phyloP scores from a whole-genome alignment of 352 stramenopile species.

The Phytophthora melonis region DNA sequence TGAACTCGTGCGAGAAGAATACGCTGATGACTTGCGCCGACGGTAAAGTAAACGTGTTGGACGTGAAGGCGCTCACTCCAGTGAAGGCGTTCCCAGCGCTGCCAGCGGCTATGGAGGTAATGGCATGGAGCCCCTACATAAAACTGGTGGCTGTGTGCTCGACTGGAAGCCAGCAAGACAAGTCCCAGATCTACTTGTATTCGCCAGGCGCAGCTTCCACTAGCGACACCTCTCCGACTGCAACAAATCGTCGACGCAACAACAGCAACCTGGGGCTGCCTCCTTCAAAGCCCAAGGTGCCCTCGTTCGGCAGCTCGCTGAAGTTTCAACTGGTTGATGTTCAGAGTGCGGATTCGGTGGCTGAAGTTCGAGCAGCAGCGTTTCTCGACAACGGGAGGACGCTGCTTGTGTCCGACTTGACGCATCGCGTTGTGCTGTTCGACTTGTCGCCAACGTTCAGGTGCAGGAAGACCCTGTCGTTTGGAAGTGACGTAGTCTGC shows the following conservation, averaged over 20 bases:
- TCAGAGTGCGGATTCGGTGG: slow-evolving; percentile 19
- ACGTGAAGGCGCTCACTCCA: slow-evolving; percentile 31
- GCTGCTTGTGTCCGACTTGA: slow-evolving; percentile 47
- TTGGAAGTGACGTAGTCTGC: slow-evolving; percentile 33
- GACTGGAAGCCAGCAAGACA: background rate
- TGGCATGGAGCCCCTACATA: slow-evolving; percentile 21
- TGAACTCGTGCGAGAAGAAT: slow-evolving; percentile 28
- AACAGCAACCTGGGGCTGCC: slow-evolving; percentile 18
- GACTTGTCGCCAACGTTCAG: slow-evolving; percentile 22
- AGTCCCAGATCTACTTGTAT: slow-evolving; percentile 40
- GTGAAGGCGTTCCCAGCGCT: slow-evolving; percentile 31
- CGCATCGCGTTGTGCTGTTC: slow-evolving; percentile 32
- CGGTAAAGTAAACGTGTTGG: slow-evolving; percentile 28
- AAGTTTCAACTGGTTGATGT: slow-evolving; percentile 41
- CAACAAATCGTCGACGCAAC: slow-evolving; percentile 21
- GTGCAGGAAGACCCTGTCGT: slow-evolving; percentile 8
- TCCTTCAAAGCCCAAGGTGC: slow-evolving; percentile 30
- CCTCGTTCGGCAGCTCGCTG: slow-evolving; percentile 18
- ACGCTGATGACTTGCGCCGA: slow-evolving; percentile 26
- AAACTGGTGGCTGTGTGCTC: slow-evolving; percentile 29
- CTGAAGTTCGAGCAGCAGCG: slow-evolving; percentile 29
- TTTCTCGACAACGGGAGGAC: slow-evolving; percentile 37
- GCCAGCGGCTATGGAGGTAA: slow-evolving; percentile 8
- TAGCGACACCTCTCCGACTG: slow-evolving; percentile 5
- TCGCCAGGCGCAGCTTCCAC: slow-evolving; percentile 6